Percentiles rank a stretch among this genome's conserved stretches.
Conservation (phyloP, 202 grass and related monocot genomes). For the Alloteropsis angusta region DNA sequence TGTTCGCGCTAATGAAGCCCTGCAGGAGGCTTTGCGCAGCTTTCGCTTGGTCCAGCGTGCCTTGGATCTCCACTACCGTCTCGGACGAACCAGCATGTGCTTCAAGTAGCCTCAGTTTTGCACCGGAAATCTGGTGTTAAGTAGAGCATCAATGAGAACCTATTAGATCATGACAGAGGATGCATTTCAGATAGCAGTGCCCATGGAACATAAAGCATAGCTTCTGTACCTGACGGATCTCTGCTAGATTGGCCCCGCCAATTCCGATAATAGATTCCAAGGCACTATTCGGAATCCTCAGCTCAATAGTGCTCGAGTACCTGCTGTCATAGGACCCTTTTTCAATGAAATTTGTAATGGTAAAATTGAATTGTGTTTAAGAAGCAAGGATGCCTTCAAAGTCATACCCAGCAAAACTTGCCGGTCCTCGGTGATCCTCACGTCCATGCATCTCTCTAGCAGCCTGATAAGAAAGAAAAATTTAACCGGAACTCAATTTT, state of each 20-base stretch:
- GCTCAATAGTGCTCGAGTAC: conserved; percentile 46
- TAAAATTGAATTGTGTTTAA: not conserved
- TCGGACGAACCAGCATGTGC: conserved; percentile 36
- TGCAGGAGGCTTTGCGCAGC: conserved; percentile 48
- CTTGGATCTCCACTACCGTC: conserved; percentile 55
- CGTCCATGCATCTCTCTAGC: conserved; percentile 37
- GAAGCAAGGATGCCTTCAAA: not conserved
- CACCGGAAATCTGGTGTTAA: conserved; percentile 52
- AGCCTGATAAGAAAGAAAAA: conserved; percentile 40
- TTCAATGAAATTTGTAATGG: not conserved
- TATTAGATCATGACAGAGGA: not conserved
- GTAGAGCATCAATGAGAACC: conserved; percentile 9
- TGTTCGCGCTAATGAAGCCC: conserved; percentile 44
- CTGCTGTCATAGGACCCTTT: conserved; percentile 30
- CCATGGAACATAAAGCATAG: not conserved
- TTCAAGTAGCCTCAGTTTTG: conserved; percentile 54
- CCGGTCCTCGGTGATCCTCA: conserved; percentile 40
- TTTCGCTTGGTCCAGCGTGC: conserved; percentile 62
- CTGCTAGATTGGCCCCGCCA: conserved; percentile 51
- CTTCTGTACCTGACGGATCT: conserved; percentile 61
- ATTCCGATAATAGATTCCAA: conserved; percentile 49
- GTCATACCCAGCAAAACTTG: conserved; percentile 38
- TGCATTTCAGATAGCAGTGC: not conserved
- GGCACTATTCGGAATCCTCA: conserved; percentile 52
- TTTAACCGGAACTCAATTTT: not conserved